Evolutionary conservation across 83 land plant genomes (phyloP).

Genomic region (Diphasiastrum complanatum): DNA sequence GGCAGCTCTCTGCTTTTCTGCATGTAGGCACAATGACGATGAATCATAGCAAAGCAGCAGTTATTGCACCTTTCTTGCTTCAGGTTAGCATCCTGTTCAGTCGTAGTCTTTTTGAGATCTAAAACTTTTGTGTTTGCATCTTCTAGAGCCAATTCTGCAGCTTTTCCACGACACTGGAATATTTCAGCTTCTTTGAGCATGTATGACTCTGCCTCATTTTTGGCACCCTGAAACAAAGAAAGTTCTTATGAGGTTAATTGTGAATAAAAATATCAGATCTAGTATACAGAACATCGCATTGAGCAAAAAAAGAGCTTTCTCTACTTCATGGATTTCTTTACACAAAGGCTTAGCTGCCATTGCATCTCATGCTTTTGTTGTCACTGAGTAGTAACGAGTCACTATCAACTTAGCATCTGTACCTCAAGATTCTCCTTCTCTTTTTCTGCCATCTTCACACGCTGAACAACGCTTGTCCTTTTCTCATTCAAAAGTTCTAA

Average conservation of each 20-base stretch:
- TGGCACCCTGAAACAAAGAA: conserved; percentile 51
- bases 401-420: too few species aligned
- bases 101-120: conserved; percentile 42
- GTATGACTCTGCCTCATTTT: conserved; percentile 85
- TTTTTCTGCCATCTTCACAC: conserved; percentile 93
- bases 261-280: too few species aligned
- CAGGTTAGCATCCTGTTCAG: conserved; percentile 51
- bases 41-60: not conserved
- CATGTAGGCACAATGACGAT: not conserved
- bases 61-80: conserved; percentile 49
- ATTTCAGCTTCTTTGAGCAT: conserved; percentile 81
- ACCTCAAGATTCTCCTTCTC: conserved; percentile 90
- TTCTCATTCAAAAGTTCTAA: conserved; percentile 80
- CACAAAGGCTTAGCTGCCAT: too few species aligned
- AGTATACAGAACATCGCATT: too few species aligned
- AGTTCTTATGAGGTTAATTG: too few species aligned
- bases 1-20: too few species aligned
- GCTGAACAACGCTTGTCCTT: conserved; percentile 73
- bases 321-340: too few species aligned
- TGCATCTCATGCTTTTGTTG: too few species aligned
- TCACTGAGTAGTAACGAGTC: too few species aligned
- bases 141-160: conserved; percentile 55
- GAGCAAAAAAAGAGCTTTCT: too few species aligned
- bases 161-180: conserved; percentile 71
- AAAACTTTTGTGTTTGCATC: conserved; percentile 37